Evolutionary conservation across 768 basidiomycete species (phyloP), one percentile per base, ranked within the genome.

Genomic region (Fomitopsis serialis): DNA sequence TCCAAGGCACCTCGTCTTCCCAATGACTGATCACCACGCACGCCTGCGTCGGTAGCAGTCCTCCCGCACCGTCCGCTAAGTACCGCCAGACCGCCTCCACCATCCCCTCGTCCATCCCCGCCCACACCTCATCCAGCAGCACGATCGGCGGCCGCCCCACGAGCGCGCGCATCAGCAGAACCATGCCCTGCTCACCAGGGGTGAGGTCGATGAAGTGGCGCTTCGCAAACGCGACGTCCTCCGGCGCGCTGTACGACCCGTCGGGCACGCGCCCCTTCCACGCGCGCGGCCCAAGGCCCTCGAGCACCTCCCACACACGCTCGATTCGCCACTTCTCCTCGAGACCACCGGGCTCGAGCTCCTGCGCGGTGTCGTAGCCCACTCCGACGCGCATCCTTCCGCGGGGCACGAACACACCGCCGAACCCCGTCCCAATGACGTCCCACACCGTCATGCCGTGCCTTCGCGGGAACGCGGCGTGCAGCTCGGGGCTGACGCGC

Each of bases 1-100:
- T 74, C 92, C 92, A 95, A 2, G 94, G 94, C 17, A 94, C 82
- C 69, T 98, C 94, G 35, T 88, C 87, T 58, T 91, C 88, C 84
- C 91, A 92, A 70, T 96, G 94, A 36, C 86, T 92, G 52, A 98
- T 80, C 2, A 91, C 85, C 0, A 98, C 77, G 22, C 92, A 86
- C 2, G 85, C 87, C 71, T 97, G 92, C 42, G 78, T 71, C 11
- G 68, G 59, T 21, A 70, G 71, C 22, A 86, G 63, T 0, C 79
- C 82, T 1, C 70, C 72, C 2, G 61, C 68, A 35, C 72, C 75
- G 19, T 69, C 63, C 11, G 85, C 73, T 42, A 99, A 64, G 62
- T 91, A 90, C 40, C 58, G 60, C 57, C 79, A 73, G 40, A 84
- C 89, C 35, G 79, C 78, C 17, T 67, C 67, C 27, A 95, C 81